Evolutionary conservation across 2,329 filamentous ascomycete species (phyloP).

Genomic region (Alternaria angustiovoidea): DNA sequence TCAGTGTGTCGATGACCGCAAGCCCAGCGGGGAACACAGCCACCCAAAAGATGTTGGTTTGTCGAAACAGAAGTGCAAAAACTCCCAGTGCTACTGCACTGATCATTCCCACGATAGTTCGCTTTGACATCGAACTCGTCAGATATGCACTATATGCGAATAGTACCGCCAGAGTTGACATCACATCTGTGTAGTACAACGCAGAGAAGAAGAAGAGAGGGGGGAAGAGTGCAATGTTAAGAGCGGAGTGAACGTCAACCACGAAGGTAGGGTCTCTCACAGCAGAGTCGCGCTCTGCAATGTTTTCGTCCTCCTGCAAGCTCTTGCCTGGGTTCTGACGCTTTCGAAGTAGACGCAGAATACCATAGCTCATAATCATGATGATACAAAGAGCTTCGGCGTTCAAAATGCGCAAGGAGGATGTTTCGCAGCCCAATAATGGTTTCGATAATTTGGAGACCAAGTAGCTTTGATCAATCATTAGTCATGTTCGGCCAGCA

Average conservation of each 20-base stretch:
- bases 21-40: slow-evolving; percentile 75
- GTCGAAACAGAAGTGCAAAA: slow-evolving; percentile 76
- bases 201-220: slow-evolving; percentile 95
- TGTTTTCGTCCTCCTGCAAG: background rate
- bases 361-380: slow-evolving; percentile 39
- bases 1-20: slow-evolving; percentile 41
- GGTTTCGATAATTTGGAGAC: slow-evolving; percentile 50
- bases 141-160: slow-evolving; percentile 67
- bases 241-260: slow-evolving; percentile 65
- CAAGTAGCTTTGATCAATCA: slow-evolving; percentile 48
- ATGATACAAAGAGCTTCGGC: slow-evolving; percentile 48
- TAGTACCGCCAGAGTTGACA: slow-evolving; percentile 79
- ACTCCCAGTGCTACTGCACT: slow-evolving; percentile 64
- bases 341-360: slow-evolving; percentile 27
- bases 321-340: slow-evolving; percentile 5
- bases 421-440: slow-evolving; percentile 53
- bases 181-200: slow-evolving; percentile 92
- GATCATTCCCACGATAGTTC: slow-evolving; percentile 20
- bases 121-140: slow-evolving; percentile 29
- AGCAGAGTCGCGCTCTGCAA: background rate
- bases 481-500: slow-evolving; percentile 35
- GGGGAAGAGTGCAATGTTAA: slow-evolving; percentile 87
- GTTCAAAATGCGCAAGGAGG: slow-evolving; percentile 51
- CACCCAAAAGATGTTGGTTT: slow-evolving; percentile 98
- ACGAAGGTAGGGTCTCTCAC: slow-evolving; percentile 40